Percentiles rank a stretch among this genome's conserved stretches.
phyloP scores from a whole-genome alignment of 2,329 filamentous ascomycete genomes.

The Aureobasidium sp. region DNA sequence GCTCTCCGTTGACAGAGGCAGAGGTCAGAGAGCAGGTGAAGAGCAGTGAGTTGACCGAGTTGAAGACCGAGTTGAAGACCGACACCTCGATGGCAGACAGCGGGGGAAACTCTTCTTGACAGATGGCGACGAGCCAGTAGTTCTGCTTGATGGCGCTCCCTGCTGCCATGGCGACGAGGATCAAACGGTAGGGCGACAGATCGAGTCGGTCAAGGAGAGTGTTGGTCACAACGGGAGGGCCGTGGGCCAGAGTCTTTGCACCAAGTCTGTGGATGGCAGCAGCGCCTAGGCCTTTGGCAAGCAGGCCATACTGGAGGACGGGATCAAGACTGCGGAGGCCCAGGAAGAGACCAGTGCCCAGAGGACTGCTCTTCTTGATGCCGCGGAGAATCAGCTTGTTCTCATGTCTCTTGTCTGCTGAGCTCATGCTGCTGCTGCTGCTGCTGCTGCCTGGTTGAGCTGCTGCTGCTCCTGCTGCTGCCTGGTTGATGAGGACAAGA shows the following conservation, averaged over 20 bases:
- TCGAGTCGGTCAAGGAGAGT: constrained; percentile 38
- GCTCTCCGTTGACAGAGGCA: constrained; percentile 33
- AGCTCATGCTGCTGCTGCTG: constrained; percentile 17
- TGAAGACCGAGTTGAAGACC: constrained; percentile 49
- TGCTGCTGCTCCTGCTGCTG: no score
- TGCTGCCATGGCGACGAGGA: constrained; percentile 48
- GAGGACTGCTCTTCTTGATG: constrained; percentile 33
- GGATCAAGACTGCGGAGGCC: constrained; percentile 42
- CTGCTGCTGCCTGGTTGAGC: no score
- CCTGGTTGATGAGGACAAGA: no score
- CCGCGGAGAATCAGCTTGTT: constrained; percentile 36
- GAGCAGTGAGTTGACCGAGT: constrained; percentile 50
- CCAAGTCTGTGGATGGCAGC: constrained; percentile 42
- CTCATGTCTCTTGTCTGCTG: constrained; percentile 16
- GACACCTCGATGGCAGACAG: constrained; percentile 39
- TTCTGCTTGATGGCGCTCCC: constrained; percentile 51
- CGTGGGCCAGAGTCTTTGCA: constrained; percentile 37
- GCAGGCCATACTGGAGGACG: constrained; percentile 44
- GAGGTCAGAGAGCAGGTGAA: constrained; percentile 47
- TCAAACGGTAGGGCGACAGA: constrained; percentile 45
- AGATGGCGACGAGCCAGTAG: constrained; percentile 45
- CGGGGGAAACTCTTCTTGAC: constrained; percentile 45
- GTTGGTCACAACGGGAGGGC: constrained; percentile 35
- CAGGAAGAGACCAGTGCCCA: constrained; percentile 37
- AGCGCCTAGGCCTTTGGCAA: constrained; percentile 37